Percentiles rank a stretch among this genome's conserved stretches.
These are phyloP conservation scores for Yarrowia divulgata DNA, from an alignment of 805 yeast species.

Conservation along the genomic window DNA sequence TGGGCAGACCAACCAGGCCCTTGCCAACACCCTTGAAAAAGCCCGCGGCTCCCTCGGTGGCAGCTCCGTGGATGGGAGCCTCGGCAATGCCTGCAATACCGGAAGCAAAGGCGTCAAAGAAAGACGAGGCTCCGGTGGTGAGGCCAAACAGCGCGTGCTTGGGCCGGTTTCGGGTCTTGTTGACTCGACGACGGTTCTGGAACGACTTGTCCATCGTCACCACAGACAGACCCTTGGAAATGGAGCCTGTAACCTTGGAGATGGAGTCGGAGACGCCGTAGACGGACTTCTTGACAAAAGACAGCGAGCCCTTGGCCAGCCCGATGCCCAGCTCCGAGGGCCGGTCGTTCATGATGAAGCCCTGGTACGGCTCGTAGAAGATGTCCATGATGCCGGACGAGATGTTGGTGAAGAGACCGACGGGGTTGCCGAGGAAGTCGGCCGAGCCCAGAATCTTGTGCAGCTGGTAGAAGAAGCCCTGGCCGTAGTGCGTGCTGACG, in stretches of 20 bases:
- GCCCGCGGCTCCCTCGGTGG: constrained; percentile 87
- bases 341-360: constrained; percentile 89
- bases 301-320: constrained; percentile 92
- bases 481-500: constrained; percentile 85
- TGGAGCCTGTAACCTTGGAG: constrained; percentile 89
- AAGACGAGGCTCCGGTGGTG: constrained; percentile 84
- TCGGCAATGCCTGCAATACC: constrained; percentile 90
- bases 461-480: constrained; percentile 87
- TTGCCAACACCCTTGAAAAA: constrained; percentile 93
- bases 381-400: constrained; percentile 96
- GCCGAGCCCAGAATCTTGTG: constrained; percentile 96
- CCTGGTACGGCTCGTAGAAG: constrained; percentile 97
- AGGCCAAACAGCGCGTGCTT: constrained; percentile 85
- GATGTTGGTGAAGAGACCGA: constrained; percentile 90
- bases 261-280: constrained; percentile 94
- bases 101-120: constrained; percentile 83
- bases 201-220: constrained; percentile 86
- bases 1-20: constrained; percentile 94
- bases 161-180: constrained; percentile 78
- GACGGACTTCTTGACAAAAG: constrained; percentile 92
- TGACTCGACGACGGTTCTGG: constrained; percentile 73
- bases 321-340: constrained; percentile 97
- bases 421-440: constrained; percentile 95
- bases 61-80: constrained; percentile 90
- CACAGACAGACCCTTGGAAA: constrained; percentile 91